A percentile compares a stretch with the other conserved stretches of the same genome.
Evolutionary conservation across 768 basidiomycete genomes (phyloP).

Genomic region (Tricholomella constricta): DNA sequence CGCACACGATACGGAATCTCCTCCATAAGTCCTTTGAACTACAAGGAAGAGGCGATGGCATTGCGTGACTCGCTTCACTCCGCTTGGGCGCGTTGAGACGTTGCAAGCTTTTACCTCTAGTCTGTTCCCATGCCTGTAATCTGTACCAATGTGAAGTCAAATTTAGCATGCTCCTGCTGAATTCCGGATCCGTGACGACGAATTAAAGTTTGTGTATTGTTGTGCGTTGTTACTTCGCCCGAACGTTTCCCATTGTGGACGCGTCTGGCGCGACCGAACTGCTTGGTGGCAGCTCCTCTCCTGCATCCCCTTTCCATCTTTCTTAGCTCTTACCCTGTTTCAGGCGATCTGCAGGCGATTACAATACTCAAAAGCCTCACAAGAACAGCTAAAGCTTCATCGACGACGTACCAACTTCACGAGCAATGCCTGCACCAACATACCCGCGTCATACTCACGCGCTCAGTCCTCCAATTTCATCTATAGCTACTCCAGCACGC

Average conservation of each 20-base stretch:
- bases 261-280: slow-evolving; percentile 23
- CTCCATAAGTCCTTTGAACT: slow-evolving; percentile 65
- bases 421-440: slow-evolving; percentile 12
- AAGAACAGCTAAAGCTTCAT: neutral
- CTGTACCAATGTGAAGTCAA: slow-evolving; percentile 2
- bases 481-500: slow-evolving; percentile 13
- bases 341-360: neutral
- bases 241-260: slow-evolving; percentile 28
- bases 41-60: slow-evolving; percentile 61
- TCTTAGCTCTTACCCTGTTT: neutral
- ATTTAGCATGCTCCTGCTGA: slow-evolving; percentile 4
- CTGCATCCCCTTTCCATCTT: slow-evolving; percentile 11
- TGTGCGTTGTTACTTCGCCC: slow-evolving; percentile 11
- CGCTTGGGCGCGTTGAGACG: slow-evolving; percentile 50
- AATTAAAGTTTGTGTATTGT: slow-evolving; percentile 14
- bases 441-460: slow-evolving; percentile 16
- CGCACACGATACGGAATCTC: slow-evolving; percentile 85
- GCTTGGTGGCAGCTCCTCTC: slow-evolving; percentile 1
- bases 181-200: too few species aligned
- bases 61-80: slow-evolving; percentile 63
- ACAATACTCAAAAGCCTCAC: neutral
- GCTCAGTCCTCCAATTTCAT: slow-evolving; percentile 12
- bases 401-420: neutral
- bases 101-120: neutral
- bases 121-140: neutral